A percentile compares a stretch with the other conserved stretches of the same genome.
These are phyloP conservation scores for Xerocomus amazonicus DNA, from an alignment of 1,284 basidiomycete species.

Conservation along the genomic window DNA sequence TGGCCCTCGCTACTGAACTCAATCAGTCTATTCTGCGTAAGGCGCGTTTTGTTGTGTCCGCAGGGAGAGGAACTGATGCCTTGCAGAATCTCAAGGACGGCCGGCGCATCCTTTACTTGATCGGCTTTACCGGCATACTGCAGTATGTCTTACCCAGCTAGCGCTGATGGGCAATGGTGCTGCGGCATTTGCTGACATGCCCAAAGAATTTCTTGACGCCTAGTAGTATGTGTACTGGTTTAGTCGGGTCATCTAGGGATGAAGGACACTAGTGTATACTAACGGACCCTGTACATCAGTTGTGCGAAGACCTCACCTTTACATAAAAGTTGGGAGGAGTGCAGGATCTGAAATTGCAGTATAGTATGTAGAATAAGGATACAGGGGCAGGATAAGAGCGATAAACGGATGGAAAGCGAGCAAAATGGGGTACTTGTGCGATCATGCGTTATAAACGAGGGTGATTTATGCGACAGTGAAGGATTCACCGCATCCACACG, in stretches of 20 bases:
- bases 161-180: constrained; percentile 65
- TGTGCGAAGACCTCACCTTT: constrained; percentile 16
- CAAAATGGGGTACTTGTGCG: constrained; percentile 13
- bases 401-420: not conserved
- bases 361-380: constrained; percentile 27
- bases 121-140: constrained; percentile 68
- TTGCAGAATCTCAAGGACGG: constrained; percentile 69
- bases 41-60: constrained; percentile 27
- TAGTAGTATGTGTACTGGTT: constrained; percentile 3
- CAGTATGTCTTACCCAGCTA: constrained; percentile 61
- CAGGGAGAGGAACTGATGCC: constrained; percentile 5
- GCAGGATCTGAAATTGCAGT: constrained; percentile 10
- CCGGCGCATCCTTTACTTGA: constrained; percentile 71
- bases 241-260: not conserved
- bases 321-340: not conserved
- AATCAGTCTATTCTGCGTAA: constrained; percentile 78
- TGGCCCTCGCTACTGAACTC: constrained; percentile 67
- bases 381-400: constrained; percentile 20
- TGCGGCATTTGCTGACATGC: constrained; percentile 77
- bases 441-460: constrained; percentile 5
- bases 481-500: constrained; percentile 93
- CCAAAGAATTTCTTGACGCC: constrained; percentile 60
- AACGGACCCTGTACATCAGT: constrained; percentile 11
- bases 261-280: constrained; percentile 18
- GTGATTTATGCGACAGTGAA: constrained; percentile 53